These are phyloP conservation scores for Plectranthus barbatus DNA, from an alignment of 257 asterid genomes.

Conservation along the genomic window DNA sequence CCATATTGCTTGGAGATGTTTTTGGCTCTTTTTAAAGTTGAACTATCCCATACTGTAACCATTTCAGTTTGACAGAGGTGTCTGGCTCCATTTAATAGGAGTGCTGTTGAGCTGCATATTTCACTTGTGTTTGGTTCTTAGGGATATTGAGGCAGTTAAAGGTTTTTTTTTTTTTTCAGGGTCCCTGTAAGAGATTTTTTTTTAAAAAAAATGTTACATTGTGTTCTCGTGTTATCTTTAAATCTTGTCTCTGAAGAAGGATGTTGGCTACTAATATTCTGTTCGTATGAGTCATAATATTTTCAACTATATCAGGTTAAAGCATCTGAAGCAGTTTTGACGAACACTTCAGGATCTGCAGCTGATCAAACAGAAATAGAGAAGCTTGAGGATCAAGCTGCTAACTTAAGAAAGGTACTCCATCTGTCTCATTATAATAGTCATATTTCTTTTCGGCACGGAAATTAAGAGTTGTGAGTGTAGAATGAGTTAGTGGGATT, in stretches of 20 bases:
- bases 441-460: too few species aligned
- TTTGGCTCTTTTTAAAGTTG: too few species aligned
- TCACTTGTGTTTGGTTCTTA: neutral
- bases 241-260: neutral
- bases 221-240: too few species aligned
- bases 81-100: too few species aligned
- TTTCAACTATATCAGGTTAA: constrained; percentile 38
- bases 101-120: constrained; percentile 3
- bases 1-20: neutral
- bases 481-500: too few species aligned
- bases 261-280: neutral
- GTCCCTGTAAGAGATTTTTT: neutral
- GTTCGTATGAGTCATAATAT: neutral
- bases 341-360: constrained; percentile 34
- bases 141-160: neutral
- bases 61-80: too few species aligned
- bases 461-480: too few species aligned
- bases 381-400: constrained; percentile 65
- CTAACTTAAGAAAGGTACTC: constrained; percentile 56
- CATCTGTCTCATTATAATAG: too few species aligned
- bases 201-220: too few species aligned
- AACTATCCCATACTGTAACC: too few species aligned
- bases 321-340: constrained; percentile 38
- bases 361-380: constrained; percentile 62
- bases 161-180: neutral